Evolutionary conservation across 805 yeast genomes (phyloP), one percentile per base, ranked within the genome.

Genomic region (Candida vartiovaarae): DNA sequence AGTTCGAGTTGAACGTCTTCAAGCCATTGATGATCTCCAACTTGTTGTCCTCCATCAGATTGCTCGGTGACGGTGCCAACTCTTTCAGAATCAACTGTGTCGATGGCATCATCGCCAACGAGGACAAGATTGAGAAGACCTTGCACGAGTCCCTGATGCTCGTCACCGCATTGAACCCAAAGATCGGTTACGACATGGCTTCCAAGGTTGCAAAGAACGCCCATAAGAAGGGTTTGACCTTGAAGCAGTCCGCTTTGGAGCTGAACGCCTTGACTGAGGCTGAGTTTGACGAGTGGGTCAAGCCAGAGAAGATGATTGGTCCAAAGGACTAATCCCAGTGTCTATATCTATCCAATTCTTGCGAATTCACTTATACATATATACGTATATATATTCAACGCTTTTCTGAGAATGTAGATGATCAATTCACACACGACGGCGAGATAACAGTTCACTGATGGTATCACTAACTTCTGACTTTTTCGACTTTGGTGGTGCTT

Each of bases 131-230:
- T 60, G 77, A 76, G 59, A 87, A 91, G 70, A 74, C 86, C 48
- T 74, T 93, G 74, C 86, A 88, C 67, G 96, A 93, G 71, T 88
- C 97, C 11, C 78, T 93, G 64, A 93, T 93, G 99, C 79, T 93
- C 71, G 99, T 93, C 41, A 93, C 99, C 46, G 97, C 99, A 26
- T 78, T 93, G 64, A 93, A 93, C 80, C 97, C 99, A 60, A 89
- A 91, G 82, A 93, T 93, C 59, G 99, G 99, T 61, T 93, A 93
- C 72, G 99, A 93, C 64, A 78, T 82, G 57, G 98, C 99, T 46
- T 88, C 97, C 47, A 90, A 91, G 80, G 91, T 89, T 43, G 99
- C 99, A 56, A 93, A 93, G 78, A 87, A 93, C 65, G 99, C 99
- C 40, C 98, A 93, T 80, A 84, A 90, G 74, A 89, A 93, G 76